Evolutionary conservation across 2,329 filamentous ascomycete species (phyloP).

Genomic region (Calonectria crousiana): DNA sequence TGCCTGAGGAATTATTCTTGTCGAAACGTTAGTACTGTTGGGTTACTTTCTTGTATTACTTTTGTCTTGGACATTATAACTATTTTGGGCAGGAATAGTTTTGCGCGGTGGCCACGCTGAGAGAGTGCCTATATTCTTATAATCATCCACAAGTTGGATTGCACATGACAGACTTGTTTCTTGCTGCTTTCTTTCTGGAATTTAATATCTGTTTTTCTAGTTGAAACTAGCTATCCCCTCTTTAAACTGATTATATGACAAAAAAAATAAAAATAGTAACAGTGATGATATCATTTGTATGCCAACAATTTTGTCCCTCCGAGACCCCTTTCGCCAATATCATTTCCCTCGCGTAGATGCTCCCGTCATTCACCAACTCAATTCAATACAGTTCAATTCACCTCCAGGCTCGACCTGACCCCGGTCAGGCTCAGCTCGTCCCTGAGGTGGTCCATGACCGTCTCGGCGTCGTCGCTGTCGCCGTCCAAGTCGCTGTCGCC

Average conservation of each 20-base stretch:
- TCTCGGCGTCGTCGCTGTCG: neutral
- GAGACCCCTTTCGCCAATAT: neutral
- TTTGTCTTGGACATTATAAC: no score
- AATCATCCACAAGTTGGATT: no score
- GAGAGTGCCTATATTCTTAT: no score
- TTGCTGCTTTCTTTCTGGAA: neutral
- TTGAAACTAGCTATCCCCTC: neutral
- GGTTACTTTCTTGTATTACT: no score
- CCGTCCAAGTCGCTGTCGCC: neutral
- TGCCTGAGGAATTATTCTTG: no score
- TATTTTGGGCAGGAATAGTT: no score
- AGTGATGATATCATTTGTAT: neutral
- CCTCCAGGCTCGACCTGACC: neutral
- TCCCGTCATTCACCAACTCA: neutral
- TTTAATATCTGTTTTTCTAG: neutral
- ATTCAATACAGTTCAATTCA: neutral
- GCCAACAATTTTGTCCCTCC: neutral
- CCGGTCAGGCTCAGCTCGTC: neutral
- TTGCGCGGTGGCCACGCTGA: no score
- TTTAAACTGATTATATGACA: neutral
- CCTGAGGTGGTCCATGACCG: neutral
- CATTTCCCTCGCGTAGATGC: neutral
- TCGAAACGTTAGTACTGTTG: no score
- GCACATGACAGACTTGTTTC: neutral
- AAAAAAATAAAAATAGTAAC: neutral